phyloP scores from a whole-genome alignment of 805 yeast genomes.

The Teunomyces cretensis region DNA sequence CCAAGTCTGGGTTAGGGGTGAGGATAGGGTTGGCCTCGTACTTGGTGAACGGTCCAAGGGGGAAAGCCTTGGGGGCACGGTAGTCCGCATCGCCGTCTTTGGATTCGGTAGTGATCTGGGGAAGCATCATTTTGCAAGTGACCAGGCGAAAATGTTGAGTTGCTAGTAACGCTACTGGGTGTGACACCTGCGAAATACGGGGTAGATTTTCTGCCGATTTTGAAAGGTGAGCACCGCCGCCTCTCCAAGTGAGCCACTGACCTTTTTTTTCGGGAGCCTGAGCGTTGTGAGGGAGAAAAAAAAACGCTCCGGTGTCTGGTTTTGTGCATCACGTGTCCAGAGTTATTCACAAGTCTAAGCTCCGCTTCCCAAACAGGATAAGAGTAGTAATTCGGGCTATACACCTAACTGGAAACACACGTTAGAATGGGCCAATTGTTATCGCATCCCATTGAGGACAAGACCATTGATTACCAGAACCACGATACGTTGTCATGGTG shows the following conservation, averaged over 20 bases:
- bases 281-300: background rate
- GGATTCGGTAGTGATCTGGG: constrained; percentile 24
- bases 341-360: background rate
- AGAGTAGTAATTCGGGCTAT: background rate
- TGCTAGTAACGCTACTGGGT: background rate
- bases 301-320: background rate
- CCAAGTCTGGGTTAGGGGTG: constrained; percentile 35
- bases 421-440: constrained; percentile 65
- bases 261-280: too few species aligned
- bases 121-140: constrained; percentile 13
- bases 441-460: constrained; percentile 74
- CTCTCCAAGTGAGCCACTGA: too few species aligned
- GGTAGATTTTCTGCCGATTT: background rate
- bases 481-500: constrained; percentile 53
- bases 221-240: too few species aligned
- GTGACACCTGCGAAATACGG: background rate
- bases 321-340: too few species aligned
- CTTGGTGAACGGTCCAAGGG: constrained; percentile 41
- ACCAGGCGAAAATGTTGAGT: background rate
- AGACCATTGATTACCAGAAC: constrained; percentile 50
- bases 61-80: constrained; percentile 34
- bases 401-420: too few species aligned
- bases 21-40: constrained; percentile 39
- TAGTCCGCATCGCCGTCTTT: constrained; percentile 32
- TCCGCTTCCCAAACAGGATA: background rate